Conservation (phyloP, 768 basidiomycete species). For the Neoboletus subvelutipes region DNA sequence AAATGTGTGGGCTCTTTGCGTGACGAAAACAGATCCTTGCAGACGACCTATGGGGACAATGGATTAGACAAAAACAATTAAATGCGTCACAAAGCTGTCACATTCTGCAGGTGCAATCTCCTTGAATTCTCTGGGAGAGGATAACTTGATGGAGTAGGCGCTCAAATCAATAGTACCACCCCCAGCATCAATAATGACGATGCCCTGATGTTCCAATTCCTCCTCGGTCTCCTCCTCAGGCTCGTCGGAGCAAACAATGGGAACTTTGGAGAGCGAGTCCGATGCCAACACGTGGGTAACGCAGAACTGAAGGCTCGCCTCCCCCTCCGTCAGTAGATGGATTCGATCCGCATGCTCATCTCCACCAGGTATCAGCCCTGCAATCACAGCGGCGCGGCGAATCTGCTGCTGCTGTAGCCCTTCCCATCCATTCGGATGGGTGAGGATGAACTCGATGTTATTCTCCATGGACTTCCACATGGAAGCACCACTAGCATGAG, state of each 20-base stretch:
- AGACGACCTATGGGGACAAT: conserved; percentile 30
- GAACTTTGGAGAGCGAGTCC: conserved; percentile 20
- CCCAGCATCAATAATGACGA: conserved; percentile 47
- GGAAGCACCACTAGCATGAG: conserved; percentile 27
- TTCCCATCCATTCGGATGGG: conserved; percentile 37
- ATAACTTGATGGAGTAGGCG: conserved; percentile 31
- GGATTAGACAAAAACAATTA: neutral
- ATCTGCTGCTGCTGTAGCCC: conserved; percentile 30
- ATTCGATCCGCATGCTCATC: conserved; percentile 19
- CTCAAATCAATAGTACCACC: conserved; percentile 43
- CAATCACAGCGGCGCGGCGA: conserved; percentile 23
- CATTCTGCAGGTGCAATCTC: conserved; percentile 37
- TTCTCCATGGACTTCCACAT: conserved; percentile 28
- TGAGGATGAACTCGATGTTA: conserved; percentile 26
- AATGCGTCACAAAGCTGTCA: neutral
- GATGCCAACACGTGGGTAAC: conserved; percentile 43
- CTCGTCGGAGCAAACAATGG: neutral
- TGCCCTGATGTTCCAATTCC: conserved; percentile 33
- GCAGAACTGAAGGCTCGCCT: conserved; percentile 36
- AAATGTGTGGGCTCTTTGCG: conserved; percentile 26
- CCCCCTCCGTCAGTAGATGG: conserved; percentile 28
- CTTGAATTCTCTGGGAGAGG: conserved; percentile 26
- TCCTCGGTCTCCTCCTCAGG: neutral
- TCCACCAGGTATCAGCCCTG: conserved; percentile 21
- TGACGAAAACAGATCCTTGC: conserved; percentile 40